Conservation (phyloP, 495 filamentous ascomycete genomes). For the Sordaria brevicollis region DNA sequence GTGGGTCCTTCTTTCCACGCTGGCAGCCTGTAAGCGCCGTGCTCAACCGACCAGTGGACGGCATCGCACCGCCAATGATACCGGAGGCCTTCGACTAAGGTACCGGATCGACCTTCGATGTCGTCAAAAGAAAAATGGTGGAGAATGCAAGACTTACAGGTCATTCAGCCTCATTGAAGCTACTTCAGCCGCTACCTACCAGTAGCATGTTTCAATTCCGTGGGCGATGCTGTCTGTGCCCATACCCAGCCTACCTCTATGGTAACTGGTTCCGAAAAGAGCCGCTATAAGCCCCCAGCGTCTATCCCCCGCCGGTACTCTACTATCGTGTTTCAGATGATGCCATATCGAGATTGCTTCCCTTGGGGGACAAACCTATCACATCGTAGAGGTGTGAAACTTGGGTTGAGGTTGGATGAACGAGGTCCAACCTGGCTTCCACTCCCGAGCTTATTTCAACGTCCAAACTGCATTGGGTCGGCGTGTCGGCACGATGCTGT, state of each 20-base stretch:
- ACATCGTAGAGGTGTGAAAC: too few relatives aligned
- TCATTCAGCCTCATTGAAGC: background rate
- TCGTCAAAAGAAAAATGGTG: background rate
- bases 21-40: background rate
- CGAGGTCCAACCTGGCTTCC: too few relatives aligned
- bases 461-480: background rate
- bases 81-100: background rate
- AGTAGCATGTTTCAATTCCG: background rate
- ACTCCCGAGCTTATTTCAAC: too few relatives aligned
- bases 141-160: background rate
- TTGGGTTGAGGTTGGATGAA: too few relatives aligned
- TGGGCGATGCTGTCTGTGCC: background rate
- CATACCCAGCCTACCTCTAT: background rate
- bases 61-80: background rate
- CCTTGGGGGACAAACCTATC: too few relatives aligned
- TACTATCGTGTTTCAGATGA: background rate
- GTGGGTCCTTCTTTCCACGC: background rate
- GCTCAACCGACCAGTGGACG: background rate
- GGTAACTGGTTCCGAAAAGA: background rate
- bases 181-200: background rate
- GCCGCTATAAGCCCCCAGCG: background rate
- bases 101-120: too few relatives aligned
- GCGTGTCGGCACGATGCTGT: background rate
- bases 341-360: too few relatives aligned
- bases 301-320: background rate